phyloP scores from a whole-genome alignment of 768 basidiomycete genomes.

The Psilocybe sp. region DNA sequence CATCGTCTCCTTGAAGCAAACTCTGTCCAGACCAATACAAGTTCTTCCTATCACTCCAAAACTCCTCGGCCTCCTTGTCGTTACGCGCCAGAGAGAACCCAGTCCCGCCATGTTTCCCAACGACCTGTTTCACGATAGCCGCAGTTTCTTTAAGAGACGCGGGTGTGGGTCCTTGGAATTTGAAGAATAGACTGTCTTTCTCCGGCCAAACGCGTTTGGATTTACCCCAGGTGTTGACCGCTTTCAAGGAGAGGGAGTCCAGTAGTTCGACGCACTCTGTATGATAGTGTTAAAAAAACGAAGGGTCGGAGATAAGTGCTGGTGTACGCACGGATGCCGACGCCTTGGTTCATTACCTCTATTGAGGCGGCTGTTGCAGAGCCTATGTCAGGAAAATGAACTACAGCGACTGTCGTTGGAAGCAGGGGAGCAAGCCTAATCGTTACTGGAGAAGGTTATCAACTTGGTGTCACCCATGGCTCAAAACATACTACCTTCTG shows the following conservation, averaged over 20 bases:
- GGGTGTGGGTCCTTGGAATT: slow-evolving; percentile 70
- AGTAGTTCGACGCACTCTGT: slow-evolving; percentile 81
- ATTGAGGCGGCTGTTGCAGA: slow-evolving; percentile 70
- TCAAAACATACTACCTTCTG: slow-evolving; percentile 54
- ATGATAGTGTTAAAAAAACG: not conserved
- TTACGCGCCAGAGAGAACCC: slow-evolving; percentile 64
- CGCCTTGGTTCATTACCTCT: slow-evolving; percentile 67
- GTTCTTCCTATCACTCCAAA: slow-evolving; percentile 79
- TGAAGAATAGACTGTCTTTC: slow-evolving; percentile 79
- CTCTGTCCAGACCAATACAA: slow-evolving; percentile 55
- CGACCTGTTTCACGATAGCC: slow-evolving; percentile 52
- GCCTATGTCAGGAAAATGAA: slow-evolving; percentile 73
- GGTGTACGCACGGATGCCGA: slow-evolving; percentile 62
- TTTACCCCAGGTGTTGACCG: slow-evolving; percentile 52
- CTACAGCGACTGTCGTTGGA: slow-evolving; percentile 79
- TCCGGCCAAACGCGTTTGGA: slow-evolving; percentile 55
- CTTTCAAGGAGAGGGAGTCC: slow-evolving; percentile 66
- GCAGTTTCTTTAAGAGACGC: slow-evolving; percentile 56
- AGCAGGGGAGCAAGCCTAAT: slow-evolving; percentile 76
- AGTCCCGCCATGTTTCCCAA: slow-evolving; percentile 63
- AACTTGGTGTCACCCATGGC: not conserved
- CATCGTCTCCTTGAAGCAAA: slow-evolving; percentile 42
- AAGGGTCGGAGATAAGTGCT: not conserved
- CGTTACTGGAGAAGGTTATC: slow-evolving; percentile 49
- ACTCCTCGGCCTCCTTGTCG: slow-evolving; percentile 60